Evolutionary conservation across 768 basidiomycete genomes (phyloP).

Genomic region (Lactarius tabidus): DNA sequence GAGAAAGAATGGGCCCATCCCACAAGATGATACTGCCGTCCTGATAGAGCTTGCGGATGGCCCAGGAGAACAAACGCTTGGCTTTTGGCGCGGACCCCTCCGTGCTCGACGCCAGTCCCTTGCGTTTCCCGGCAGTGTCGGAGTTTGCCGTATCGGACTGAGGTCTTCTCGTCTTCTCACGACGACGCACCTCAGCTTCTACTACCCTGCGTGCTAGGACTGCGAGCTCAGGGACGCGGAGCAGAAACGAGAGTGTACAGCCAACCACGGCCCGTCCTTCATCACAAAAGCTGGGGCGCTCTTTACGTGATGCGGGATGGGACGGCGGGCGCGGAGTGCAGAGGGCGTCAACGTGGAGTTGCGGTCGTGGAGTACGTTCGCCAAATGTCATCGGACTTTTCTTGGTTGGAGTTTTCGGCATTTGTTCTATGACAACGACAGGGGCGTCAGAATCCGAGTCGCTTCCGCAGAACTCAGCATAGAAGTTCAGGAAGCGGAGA

Average conservation of each 20-base stretch:
- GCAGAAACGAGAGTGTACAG: constrained; percentile 70
- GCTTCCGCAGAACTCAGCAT: background rate
- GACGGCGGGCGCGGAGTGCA: constrained; percentile 10
- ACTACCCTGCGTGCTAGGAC: constrained; percentile 63
- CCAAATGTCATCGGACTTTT: constrained; percentile 10
- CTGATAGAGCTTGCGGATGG: constrained; percentile 56
- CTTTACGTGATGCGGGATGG: background rate
- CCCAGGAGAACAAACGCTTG: constrained; percentile 66
- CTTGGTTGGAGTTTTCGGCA: constrained; percentile 39
- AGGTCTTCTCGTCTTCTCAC: constrained; percentile 43
- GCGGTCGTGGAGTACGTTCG: constrained; percentile 33
- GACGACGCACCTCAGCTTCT: constrained; percentile 52
- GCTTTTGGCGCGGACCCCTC: constrained; percentile 37
- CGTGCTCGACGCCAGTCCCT: background rate
- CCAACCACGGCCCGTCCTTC: constrained; percentile 9
- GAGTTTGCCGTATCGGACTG: constrained; percentile 38
- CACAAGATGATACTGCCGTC: constrained; percentile 75
- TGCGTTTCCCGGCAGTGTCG: constrained; percentile 18
- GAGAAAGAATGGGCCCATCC: constrained; percentile 54
- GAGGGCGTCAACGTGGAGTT: background rate
- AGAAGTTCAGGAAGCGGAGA: constrained; percentile 27
- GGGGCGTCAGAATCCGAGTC: constrained; percentile 12
- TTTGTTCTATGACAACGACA: constrained; percentile 4
- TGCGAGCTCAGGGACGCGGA: constrained; percentile 70
- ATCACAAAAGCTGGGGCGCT: background rate